Evolutionary conservation across 345 rosid species (phyloP), one percentile per base, ranked within the genome.

Genomic region (Abelmoschus esculentus): DNA sequence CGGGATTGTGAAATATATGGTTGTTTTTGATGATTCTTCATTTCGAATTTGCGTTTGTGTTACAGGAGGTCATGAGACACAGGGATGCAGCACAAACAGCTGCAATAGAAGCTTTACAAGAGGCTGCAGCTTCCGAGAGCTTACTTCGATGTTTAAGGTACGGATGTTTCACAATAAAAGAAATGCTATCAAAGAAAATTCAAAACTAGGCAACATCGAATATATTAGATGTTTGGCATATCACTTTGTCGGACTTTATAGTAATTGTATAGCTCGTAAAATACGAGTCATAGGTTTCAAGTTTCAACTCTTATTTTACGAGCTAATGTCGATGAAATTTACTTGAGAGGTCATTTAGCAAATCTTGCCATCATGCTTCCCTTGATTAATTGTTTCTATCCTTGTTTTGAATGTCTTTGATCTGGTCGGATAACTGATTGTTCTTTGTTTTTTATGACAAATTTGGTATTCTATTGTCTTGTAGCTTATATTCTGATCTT

Each of bases 101-200:
- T 2, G 97, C 96, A 15, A 74, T 88, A 57, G 97, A 90, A 75
- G 96, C 97, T 75, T 79, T 95, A 80, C 96, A 87, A 73, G 99
- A 95, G 83, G 97, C 99, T 60, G 85, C 93, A 72, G 90, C 87
- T 76, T 80, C 92, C 12, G 97, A 95, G 84, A 90, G 92, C 81
- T 84, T 91, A 73, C 96, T 95, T 67, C 86, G 78, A 59, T 95
- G 99, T 75, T 83, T 95, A 72, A 88, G 93, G 99, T 95, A 79
- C 65, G 66, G 17, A 19, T 18, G 3, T 54, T 54, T 17, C 19
- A 54, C 29, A 54, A 18, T 54, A 54, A 54, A 54, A 54, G 58
- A 49, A 49, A 49, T 15, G 6, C 7, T 2, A 15, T 49, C 6
- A 15, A 15, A 49, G 54, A 50, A 50, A 50, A 50, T 50, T 50